Base-by-base conservation (phyloP, 208 protist species). In the Angomonas ambiguus region DNA sequence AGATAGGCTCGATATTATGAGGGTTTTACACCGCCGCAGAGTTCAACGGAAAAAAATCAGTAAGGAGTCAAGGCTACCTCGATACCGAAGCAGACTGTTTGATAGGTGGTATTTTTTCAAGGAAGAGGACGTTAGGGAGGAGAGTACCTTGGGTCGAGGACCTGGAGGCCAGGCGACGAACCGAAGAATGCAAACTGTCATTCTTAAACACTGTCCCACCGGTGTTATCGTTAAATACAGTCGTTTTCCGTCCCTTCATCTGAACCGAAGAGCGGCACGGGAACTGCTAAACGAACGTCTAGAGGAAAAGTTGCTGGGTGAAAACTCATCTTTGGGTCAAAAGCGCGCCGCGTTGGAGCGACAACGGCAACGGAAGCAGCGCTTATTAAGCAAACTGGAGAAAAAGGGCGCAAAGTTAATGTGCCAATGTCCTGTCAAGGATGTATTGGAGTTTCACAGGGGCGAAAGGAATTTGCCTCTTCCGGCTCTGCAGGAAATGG, bases 81-180 rank as follows among this genome's bases (percentile, higher is more conserved):
- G 69, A 31, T 91, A 82, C 66, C 74, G 62, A 28, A 95, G 86
- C 57, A 32, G 48, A 13, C 34, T 76, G 22, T 95, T 95, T 65
- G 78, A 83, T 38, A 75, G 74, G 35, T 60, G 67, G 55, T 95
- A 90, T 67, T 92, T 79, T 35, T 95, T 95, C 48, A 77, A 68
- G 28, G 89, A 95, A 65, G 84, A 83, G 56, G 89, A 95, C 55
- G 28, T 95, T 16, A 34, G 16, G 22, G 86, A 95, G 77, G 53
- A 83, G 49, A 90, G 79, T 51, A 95, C 89, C 28, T 74, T 93
- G 30, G 89, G 89, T 53, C 79, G 75, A 20, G 89, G 89, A 13
- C 89, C 89, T 22, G 89, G 89, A 45, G 89, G 89, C 8, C 89
- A 95, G 74, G 89, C 89, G 16, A 95, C 89, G 0, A 95, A 95